A percentile compares a stretch with the other conserved stretches of the same genome.
Evolutionary conservation across 2,329 filamentous ascomycete species (phyloP).

Genomic region (Monosporascus cannonballus): DNA sequence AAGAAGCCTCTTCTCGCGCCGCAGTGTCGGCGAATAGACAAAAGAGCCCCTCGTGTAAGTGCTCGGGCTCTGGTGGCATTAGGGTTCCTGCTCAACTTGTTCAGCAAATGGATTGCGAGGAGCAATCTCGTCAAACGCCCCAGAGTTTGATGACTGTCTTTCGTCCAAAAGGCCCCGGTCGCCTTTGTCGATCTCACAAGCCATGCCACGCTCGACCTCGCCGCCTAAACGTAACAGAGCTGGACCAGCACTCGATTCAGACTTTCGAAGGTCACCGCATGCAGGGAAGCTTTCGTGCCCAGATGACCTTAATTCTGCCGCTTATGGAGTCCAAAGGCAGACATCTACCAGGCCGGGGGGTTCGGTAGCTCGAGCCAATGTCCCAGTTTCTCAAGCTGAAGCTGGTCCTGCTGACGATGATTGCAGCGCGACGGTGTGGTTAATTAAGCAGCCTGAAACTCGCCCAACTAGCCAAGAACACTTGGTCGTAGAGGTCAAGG

Average conservation of each 20-base stretch:
- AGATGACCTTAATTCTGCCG: neutral
- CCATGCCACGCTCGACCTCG: no score
- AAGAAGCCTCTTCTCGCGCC: neutral
- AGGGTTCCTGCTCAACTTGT: neutral
- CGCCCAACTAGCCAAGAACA: slow-evolving; percentile 71
- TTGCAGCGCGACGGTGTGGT: neutral
- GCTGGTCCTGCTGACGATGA: slow-evolving; percentile 7
- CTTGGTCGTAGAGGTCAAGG: slow-evolving; percentile 73
- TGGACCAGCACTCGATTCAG: neutral
- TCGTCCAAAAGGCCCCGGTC: neutral
- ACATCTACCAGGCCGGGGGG: neutral
- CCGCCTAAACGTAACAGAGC: neutral
- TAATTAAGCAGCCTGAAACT: slow-evolving; percentile 24
- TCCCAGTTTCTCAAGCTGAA: slow-evolving; percentile 2
- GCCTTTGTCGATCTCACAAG: no score
- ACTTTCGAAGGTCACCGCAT: neutral
- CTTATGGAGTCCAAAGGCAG: neutral
- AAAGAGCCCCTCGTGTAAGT: no score
- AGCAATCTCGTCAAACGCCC: neutral
- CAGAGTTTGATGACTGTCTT: neutral
- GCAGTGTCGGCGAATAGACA: neutral
- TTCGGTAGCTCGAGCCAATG: neutral
- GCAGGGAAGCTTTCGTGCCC: neutral
- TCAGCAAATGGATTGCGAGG: neutral
- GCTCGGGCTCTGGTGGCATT: no score